Base-by-base conservation (phyloP, 1,284 basidiomycete genomes). In the Somion occarium region DNA sequence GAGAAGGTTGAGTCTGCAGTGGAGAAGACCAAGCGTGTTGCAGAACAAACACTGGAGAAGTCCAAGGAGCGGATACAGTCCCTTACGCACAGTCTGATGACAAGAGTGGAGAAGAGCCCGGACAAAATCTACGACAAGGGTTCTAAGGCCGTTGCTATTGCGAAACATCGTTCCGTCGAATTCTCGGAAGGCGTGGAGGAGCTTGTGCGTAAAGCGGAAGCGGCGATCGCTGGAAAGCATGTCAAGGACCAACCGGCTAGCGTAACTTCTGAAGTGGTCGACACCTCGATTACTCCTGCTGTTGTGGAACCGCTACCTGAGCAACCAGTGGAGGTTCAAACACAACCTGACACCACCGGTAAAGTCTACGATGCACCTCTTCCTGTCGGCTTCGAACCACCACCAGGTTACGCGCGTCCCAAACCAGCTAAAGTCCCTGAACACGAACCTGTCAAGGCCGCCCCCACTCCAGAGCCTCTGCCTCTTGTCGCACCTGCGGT, bases 341-440 rank as follows among this genome's bases (percentile, higher is more conserved):
- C 61, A 24, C 55, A 63, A 19, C 58, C 69, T 5, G 68, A 69
- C 47, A 69, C 65, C 37, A 23, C n/a, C 42, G 66, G 67, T 34
- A 71, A 78, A 51, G 69, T 89, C 24, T 95, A 94, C 64, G 70
- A 72, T 38, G 78, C 70, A 13, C 82, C 87, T n/a, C 76, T 97
- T 34, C 94, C 93, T 20, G 70, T 98, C 50, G 94, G 93, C 5
- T 91, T 90, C 64, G 93, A 97, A 67, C 90, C 88, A 15, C 93
- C 93, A 42, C 92, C 91, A 26, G 94, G 94, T 19, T 96, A 82
- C 69, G 74, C 75, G 48, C 78, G 79, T 19, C 83, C 85, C 39
- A 55, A 74, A 30, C 71, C 78, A 25, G 68, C 78, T 41, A 75
- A 76, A 57, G 47, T 38, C 15, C 46, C 58, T 26, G 46, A 61